Evolutionary conservation across 352 stramenopile genomes (phyloP).

Genomic region (Globisporangium irregulare): DNA sequence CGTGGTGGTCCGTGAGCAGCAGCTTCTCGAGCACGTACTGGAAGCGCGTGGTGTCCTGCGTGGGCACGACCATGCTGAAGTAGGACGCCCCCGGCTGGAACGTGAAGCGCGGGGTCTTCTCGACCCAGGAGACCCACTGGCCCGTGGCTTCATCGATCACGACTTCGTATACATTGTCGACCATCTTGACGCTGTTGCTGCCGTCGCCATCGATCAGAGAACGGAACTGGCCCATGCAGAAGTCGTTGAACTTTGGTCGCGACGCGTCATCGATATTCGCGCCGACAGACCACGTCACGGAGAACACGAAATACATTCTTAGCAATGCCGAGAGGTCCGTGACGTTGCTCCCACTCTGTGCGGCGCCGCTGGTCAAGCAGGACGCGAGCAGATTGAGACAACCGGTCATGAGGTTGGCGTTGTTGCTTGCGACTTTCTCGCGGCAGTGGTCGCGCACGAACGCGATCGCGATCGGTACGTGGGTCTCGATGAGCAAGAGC

Average conservation of each 20-base stretch:
- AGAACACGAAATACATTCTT: slow-evolving; percentile 89
- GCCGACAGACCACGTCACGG: slow-evolving; percentile 81
- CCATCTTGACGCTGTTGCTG: slow-evolving; percentile 20
- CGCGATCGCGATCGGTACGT: slow-evolving; percentile 77
- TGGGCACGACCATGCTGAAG: slow-evolving; percentile 95
- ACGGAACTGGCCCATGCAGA: slow-evolving; percentile 70
- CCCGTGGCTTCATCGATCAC: slow-evolving; percentile 72
- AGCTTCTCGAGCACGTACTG: slow-evolving; percentile 90
- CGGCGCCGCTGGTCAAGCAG: slow-evolving; percentile 46
- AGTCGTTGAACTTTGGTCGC: slow-evolving; percentile 84
- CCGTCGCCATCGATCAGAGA: slow-evolving; percentile 54
- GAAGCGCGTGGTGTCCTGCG: slow-evolving; percentile 93
- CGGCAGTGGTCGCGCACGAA: slow-evolving; percentile 89
- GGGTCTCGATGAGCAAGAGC: slow-evolving; percentile 72
- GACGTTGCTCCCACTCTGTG: slow-evolving; percentile 37
- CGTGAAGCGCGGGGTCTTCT: slow-evolving; percentile 87
- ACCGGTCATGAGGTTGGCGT: slow-evolving; percentile 85
- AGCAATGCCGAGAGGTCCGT: slow-evolving; percentile 56
- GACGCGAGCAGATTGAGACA: slow-evolving; percentile 87
- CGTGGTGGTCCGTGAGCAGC: slow-evolving; percentile 75
- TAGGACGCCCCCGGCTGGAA: slow-evolving; percentile 87
- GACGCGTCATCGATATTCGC: slow-evolving; percentile 87
- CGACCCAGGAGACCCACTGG: slow-evolving; percentile 83
- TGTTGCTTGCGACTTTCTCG: slow-evolving; percentile 87
- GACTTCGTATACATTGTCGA: slow-evolving; percentile 85